Evolutionary conservation across 345 rosid genomes (phyloP), one percentile per base, ranked within the genome.

Genomic region (Boechera retrofracta): DNA sequence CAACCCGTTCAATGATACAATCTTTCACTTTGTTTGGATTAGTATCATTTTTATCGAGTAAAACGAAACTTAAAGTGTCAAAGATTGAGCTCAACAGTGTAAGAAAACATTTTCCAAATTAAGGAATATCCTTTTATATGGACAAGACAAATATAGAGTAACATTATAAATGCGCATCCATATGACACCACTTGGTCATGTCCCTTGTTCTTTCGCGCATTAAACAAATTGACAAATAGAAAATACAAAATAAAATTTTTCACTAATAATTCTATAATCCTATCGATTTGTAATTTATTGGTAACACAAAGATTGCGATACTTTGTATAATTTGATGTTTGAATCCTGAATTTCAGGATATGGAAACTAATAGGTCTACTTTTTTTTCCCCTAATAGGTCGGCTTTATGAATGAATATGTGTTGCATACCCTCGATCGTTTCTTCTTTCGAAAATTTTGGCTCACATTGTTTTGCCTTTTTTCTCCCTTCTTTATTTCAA

Each of bases 111-210:
- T 28, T 9, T 42, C 71, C 71, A 57, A 24, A 64, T 16, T 36
- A 64, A 42, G 76, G 32, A 56, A 33, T 49, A 56, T 15, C 61
- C 47, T 64, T 71, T 71, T 56, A 26, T 64, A 71, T 57, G 81
- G 54, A 64, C 61, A 64, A 64, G 76, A 8, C 72, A 64, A 64
- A 71, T 71, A 64, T 71, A 49, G 81, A 64, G 39, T 71, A 77
- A 71, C 72, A 77, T 56, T 64, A 11, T 59, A 38, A 64, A 64
- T 77, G 81, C 72, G 72, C 47, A 64, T 71, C 81, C 81, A 77
- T 77, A 64, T 71, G 55, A 64, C 60, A 71, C 81, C 77, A 77
- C 81, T 77, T 64, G 39, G 36, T 64, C 60, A 64, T 77, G 76
- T 77, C 80, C 4, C 71, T 64, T 44, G 62, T 36, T 61, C 57